Evolutionary conservation across 78 protist species (phyloP), one percentile per base, ranked within the genome.

Genomic region (Monosiga brevicollis): DNA sequence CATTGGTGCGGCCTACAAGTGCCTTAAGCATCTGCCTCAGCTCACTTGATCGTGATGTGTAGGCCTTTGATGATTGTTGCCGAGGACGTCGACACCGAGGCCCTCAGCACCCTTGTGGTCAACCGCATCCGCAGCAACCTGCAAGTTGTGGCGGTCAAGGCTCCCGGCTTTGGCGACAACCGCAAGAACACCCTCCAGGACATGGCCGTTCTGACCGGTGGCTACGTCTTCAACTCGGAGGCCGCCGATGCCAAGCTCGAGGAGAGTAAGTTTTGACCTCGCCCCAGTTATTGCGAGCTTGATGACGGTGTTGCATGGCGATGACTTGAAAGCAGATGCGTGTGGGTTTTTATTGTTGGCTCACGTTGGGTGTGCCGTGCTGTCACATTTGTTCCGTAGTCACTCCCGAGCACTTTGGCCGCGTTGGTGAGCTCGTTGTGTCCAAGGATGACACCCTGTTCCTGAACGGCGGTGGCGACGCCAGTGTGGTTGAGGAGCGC

Each of bases 131-230:
- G 95, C 83, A 93, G 95, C 35, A 77, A 76, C 49, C 82, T 91
- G n/a, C 89, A 87, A 76, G 84, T 85, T 37, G 76, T 42, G 62
- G 82, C 82, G n/a, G 80, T 77, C 54, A 83, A 43, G 76, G 98
- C 99, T 29, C 99, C 99, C 36, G 99, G 99, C 76, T 98, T 95
- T 84, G 99, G 99, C 32, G 99, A 98, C 88, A 82, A 90, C 90
- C 90, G 98, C 78, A 93, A 90, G 90, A 92, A 88, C 80, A 91
- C 73, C 40, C 81, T 98, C 79, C 96, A 96, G 89, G 99, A 98
- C 85, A 90, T 98, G 73, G 98, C 99, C 23, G 86, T 95, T 71
- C 78, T 95, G 54, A 97, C 98, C 39, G 99, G 99, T 71, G 95
- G 93, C 54, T 72, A 85, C 72, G 80, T 91, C 35, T 39, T 94